A percentile compares a stretch with the other conserved stretches of the same genome.
phyloP scores from a whole-genome alignment of 148 eudicot species.

The Vaccinium darrowii region DNA sequence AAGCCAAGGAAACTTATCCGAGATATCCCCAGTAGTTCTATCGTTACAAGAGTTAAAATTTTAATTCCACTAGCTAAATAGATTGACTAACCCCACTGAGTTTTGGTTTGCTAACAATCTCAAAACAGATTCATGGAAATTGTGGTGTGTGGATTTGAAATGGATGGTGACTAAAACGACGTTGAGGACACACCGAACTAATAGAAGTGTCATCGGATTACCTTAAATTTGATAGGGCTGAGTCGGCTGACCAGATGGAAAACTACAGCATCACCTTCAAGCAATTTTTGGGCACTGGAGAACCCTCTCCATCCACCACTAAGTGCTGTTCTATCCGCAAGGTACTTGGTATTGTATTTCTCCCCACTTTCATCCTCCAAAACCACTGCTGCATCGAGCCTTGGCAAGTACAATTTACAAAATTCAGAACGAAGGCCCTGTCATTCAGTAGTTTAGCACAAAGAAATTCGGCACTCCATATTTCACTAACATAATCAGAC shows the following conservation, averaged over 20 bases:
- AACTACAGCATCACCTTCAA: constrained; percentile 25
- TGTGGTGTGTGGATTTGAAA: not conserved
- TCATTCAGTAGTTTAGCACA: not conserved
- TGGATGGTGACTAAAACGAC: not conserved
- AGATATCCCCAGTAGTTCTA: not conserved
- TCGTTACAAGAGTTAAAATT: not conserved
- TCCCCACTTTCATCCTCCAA: constrained; percentile 25
- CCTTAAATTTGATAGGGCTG: not conserved
- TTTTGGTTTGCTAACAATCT: not conserved
- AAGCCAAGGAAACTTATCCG: not conserved
- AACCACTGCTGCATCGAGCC: constrained; percentile 1
- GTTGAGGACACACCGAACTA: not conserved
- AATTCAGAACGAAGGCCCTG: constrained; percentile 28
- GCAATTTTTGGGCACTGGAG: constrained; percentile 16
- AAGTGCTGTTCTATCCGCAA: constrained; percentile 16
- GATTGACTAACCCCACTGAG: not conserved
- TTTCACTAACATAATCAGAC: not conserved
- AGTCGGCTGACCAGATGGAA: constrained; percentile 20
- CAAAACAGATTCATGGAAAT: not conserved
- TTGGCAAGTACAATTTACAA: constrained; percentile 17
- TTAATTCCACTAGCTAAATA: not conserved
- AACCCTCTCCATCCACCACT: constrained; percentile 33
- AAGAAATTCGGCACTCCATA: not conserved
- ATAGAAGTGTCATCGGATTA: not conserved
- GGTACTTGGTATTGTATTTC: constrained; percentile 10